Conservation (phyloP, 768 basidiomycete species). For the Hericium alpestre region DNA sequence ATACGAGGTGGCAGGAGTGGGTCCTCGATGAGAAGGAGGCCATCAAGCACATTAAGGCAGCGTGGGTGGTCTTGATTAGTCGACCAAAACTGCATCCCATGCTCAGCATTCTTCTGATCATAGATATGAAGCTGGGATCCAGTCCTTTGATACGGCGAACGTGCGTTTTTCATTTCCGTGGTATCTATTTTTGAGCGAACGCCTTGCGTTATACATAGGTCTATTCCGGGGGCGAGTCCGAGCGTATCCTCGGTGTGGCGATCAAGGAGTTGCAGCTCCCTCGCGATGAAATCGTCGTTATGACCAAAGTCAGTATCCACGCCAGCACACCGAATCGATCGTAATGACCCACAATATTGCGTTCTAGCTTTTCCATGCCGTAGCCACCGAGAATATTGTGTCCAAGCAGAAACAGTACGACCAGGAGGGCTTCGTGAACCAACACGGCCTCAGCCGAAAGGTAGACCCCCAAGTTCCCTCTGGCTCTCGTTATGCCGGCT, state of each 20-base stretch:
- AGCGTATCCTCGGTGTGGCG: slow-evolving; percentile 36
- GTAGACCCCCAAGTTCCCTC: slow-evolving; percentile 13
- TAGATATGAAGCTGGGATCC: slow-evolving; percentile 27
- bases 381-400: neutral
- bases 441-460: slow-evolving; percentile 28
- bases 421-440: slow-evolving; percentile 26
- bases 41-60: slow-evolving; percentile 30
- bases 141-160: slow-evolving; percentile 29
- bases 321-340: neutral
- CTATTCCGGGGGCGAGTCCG: slow-evolving; percentile 32
- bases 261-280: slow-evolving; percentile 35
- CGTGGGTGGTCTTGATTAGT: slow-evolving; percentile 18
- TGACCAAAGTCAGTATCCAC: slow-evolving; percentile 31
- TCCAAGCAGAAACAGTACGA: slow-evolving; percentile 1
- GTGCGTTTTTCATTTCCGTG: slow-evolving; percentile 9
- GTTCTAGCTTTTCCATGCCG: neutral
- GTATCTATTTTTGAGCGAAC: neutral
- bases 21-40: slow-evolving; percentile 26
- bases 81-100: neutral
- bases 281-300: slow-evolving; percentile 37
- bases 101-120: neutral
- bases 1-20: slow-evolving; percentile 25
- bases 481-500: neutral
- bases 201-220: slow-evolving; percentile 13
- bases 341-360: neutral